Percentiles rank a stretch among this genome's conserved stretches.
Evolutionary conservation across 2,329 filamentous ascomycete species (phyloP).

Genomic region (Aurifilum marmelostoma): DNA sequence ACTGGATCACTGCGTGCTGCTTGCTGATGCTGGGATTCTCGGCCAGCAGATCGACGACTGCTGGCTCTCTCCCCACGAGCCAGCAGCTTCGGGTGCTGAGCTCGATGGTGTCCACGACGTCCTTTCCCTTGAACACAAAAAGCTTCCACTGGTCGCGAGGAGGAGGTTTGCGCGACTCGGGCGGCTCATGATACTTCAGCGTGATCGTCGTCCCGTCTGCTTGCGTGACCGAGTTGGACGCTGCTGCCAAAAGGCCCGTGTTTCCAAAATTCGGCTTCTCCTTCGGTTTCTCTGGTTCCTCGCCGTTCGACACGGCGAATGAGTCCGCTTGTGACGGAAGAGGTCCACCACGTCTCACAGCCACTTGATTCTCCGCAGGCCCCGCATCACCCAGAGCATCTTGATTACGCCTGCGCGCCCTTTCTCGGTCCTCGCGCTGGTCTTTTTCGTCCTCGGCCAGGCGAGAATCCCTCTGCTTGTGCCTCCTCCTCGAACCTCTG

Average conservation of each 20-base stretch:
- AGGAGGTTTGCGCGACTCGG: slow-evolving; percentile 87
- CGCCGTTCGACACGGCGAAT: slow-evolving; percentile 59
- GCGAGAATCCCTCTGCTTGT: slow-evolving; percentile 10
- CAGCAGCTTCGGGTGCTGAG: slow-evolving; percentile 81
- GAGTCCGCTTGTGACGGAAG: slow-evolving; percentile 63
- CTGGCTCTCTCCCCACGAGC: slow-evolving; percentile 80
- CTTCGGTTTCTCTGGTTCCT: slow-evolving; percentile 63
- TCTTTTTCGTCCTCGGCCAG: background rate
- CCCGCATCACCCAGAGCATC: slow-evolving; percentile 5
- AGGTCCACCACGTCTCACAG: slow-evolving; percentile 46
- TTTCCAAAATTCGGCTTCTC: slow-evolving; percentile 86
- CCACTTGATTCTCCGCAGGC: slow-evolving; percentile 14
- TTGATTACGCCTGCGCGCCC: slow-evolving; percentile 3
- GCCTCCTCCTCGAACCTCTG: slow-evolving; percentile 7
- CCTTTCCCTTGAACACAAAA: slow-evolving; percentile 86
- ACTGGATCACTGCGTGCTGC: slow-evolving; percentile 95
- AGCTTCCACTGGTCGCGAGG: slow-evolving; percentile 81
- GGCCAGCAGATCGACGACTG: slow-evolving; percentile 80
- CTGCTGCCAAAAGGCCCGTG: slow-evolving; percentile 83
- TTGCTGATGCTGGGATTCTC: slow-evolving; percentile 94
- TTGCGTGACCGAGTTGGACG: slow-evolving; percentile 77
- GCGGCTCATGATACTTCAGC: slow-evolving; percentile 94
- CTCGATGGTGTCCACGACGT: slow-evolving; percentile 80
- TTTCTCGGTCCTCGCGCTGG: slow-evolving; percentile 2
- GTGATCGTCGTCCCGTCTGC: slow-evolving; percentile 74